These are phyloP conservation scores for Claviceps paspali DNA, from an alignment of 2,329 filamentous ascomycete genomes.

Conservation along the genomic window DNA sequence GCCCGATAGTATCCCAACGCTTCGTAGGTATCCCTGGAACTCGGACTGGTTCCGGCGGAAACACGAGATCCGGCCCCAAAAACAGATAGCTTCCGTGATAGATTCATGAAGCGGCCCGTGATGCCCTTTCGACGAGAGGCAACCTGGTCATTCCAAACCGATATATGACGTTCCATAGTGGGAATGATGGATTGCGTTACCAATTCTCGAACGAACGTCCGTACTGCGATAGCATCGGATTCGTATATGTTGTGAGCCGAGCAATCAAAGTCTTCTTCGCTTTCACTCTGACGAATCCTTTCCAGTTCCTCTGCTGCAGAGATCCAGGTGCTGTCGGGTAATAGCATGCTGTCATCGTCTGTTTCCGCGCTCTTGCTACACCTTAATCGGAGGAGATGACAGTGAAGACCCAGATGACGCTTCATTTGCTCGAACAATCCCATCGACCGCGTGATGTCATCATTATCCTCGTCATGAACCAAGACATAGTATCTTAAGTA, in stretches of 20 bases:
- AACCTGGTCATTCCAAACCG: conserved; percentile 94
- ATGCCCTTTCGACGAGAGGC: conserved; percentile 79
- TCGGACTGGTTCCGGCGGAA: conserved; percentile 36
- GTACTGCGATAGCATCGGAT: conserved; percentile 77
- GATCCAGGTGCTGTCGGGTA: conserved; percentile 79
- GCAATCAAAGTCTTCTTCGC: conserved; percentile 53
- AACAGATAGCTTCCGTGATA: conserved; percentile 78
- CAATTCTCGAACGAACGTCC: conserved; percentile 83
- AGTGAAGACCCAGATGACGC: conserved; percentile 90
- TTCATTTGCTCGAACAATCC: conserved; percentile 97
- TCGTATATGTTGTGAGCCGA: conserved; percentile 73
- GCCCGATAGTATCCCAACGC: conserved; percentile 66
- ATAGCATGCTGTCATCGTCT: conserved; percentile 75
- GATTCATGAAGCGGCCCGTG: conserved; percentile 81
- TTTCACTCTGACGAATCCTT: conserved; percentile 53
- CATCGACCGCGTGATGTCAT: conserved; percentile 83
- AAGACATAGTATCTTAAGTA: conserved; percentile 93
- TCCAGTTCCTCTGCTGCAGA: conserved; percentile 72
- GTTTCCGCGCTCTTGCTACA: conserved; percentile 75
- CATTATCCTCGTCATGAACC: conserved; percentile 88
- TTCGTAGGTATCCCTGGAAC: conserved; percentile 59
- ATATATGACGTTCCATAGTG: conserved; percentile 85
- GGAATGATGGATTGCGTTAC: conserved; percentile 89
- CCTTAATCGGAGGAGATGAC: conserved; percentile 74
- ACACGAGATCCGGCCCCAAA: conserved; percentile 56